Evolutionary conservation across 192 early-diverging fungal genomes (phyloP).

Genomic region (Coemansia sp.): DNA sequence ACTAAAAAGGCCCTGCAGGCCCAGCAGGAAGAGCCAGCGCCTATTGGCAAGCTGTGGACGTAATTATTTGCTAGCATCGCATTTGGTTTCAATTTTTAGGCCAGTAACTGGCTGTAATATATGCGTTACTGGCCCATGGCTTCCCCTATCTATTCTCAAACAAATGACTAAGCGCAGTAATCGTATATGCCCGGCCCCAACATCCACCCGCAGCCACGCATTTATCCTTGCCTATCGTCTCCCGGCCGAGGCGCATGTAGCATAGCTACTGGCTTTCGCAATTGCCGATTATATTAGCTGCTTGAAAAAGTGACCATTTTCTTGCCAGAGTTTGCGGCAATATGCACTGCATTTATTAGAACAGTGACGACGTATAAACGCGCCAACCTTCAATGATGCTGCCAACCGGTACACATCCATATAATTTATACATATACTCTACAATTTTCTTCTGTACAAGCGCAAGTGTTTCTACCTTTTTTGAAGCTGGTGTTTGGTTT

Average conservation of each 20-base stretch:
- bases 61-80: background rate
- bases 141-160: background rate
- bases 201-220: conserved; percentile 1
- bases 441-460: background rate
- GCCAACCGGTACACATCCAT: background rate
- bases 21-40: conserved; percentile 29
- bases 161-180: conserved; percentile 1
- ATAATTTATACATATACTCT: conserved; percentile 9
- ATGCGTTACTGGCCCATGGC: background rate
- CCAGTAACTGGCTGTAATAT: background rate
- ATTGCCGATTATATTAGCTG: conserved; percentile 3
- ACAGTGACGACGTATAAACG: conserved; percentile 19
- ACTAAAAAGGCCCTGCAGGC: conserved; percentile 30
- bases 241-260: background rate
- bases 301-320: background rate
- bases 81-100: background rate
- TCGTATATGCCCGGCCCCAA: background rate
- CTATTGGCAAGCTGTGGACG: conserved; percentile 42
- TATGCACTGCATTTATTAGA: conserved; percentile 11
- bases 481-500: conserved; percentile 6
- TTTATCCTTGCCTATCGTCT: background rate
- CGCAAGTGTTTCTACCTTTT: background rate
- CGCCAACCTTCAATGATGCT: background rate
- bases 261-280: conserved; percentile 7
- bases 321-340: background rate